phyloP scores from a whole-genome alignment of 306 rosid genomes.

The Trichosanthes truncata region DNA sequence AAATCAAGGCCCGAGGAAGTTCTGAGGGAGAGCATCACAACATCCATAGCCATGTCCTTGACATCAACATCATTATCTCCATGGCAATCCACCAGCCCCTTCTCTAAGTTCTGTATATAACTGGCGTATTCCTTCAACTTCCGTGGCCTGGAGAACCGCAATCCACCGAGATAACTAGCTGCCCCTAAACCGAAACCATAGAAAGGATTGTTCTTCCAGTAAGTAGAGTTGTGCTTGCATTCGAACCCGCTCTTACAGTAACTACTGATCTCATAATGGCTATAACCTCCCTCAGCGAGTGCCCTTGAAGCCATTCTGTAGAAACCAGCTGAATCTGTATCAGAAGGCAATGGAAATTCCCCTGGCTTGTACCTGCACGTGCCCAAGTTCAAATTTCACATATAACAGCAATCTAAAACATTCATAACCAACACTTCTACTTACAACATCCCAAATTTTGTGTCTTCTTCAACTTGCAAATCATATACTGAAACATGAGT shows the following conservation, averaged over 20 bases:
- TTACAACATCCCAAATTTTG: conserved; percentile 74
- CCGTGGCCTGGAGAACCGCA: conserved; percentile 77
- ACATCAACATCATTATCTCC: conserved; percentile 15
- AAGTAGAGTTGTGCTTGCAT: conserved; percentile 76
- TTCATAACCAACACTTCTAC: conserved; percentile 11
- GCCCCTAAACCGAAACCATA: conserved; percentile 88
- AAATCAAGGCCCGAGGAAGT: conserved; percentile 67
- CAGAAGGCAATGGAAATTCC: conserved; percentile 87
- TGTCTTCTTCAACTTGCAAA: conserved; percentile 81
- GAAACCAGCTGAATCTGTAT: conserved; percentile 63
- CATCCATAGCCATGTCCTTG: conserved; percentile 68
- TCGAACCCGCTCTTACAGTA: conserved; percentile 70
- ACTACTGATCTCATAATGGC: conserved; percentile 92
- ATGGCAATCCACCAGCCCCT: conserved; percentile 34
- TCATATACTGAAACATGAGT: conserved; percentile 85
- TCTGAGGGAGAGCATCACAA: conserved; percentile 81
- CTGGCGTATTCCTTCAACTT: conserved; percentile 47
- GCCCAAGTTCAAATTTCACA: conserved; percentile 13
- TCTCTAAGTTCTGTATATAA: conserved; percentile 66
- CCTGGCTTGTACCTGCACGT: conserved; percentile 69
- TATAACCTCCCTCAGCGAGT: conserved; percentile 49
- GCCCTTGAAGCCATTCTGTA: conserved; percentile 68
- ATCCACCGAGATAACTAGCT: conserved; percentile 63
- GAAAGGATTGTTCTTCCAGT: conserved; percentile 86
- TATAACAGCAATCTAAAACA: conserved; percentile 1